phyloP scores from a whole-genome alignment of 768 basidiomycete genomes.

The Russula griseocarnosa region DNA sequence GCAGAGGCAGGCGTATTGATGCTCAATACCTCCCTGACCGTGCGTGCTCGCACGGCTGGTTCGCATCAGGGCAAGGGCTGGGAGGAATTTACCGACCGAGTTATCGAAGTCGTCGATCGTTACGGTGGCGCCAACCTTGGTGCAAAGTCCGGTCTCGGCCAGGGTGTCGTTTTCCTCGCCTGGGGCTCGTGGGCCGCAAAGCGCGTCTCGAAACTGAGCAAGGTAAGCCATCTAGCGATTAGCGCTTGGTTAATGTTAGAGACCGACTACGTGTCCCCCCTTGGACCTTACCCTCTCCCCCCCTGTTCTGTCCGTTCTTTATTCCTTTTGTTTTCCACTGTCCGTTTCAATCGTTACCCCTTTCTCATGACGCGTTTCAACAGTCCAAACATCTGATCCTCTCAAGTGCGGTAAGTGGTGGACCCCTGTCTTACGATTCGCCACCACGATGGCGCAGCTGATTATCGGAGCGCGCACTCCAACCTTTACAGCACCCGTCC shows the following conservation, averaged over 20 bases:
- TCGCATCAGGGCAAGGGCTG: slow-evolving; percentile 86
- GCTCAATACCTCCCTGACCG: slow-evolving; percentile 90
- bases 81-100: slow-evolving; percentile 85
- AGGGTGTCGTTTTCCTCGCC: slow-evolving; percentile 81
- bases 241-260: neutral
- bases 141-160: slow-evolving; percentile 50
- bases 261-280: no score
- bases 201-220: slow-evolving; percentile 70
- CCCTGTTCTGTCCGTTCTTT: neutral
- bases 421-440: slow-evolving; percentile 5
- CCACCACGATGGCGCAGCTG: slow-evolving; percentile 13
- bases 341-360: neutral
- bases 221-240: slow-evolving; percentile 42
- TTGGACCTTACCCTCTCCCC: neutral
- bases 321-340: neutral
- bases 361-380: slow-evolving; percentile 1
- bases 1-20: slow-evolving; percentile 84
- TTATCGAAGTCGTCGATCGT: slow-evolving; percentile 71
- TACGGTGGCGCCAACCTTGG: slow-evolving; percentile 69
- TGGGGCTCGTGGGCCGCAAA: slow-evolving; percentile 90
- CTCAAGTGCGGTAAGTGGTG: slow-evolving; percentile 59
- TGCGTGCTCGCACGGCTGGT: slow-evolving; percentile 65
- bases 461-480: slow-evolving; percentile 15
- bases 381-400: slow-evolving; percentile 80
- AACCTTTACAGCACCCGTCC: slow-evolving; percentile 63